These are phyloP conservation scores for Lactuca saligna DNA, from an alignment of 129 eudicot species.

Conservation along the genomic window DNA sequence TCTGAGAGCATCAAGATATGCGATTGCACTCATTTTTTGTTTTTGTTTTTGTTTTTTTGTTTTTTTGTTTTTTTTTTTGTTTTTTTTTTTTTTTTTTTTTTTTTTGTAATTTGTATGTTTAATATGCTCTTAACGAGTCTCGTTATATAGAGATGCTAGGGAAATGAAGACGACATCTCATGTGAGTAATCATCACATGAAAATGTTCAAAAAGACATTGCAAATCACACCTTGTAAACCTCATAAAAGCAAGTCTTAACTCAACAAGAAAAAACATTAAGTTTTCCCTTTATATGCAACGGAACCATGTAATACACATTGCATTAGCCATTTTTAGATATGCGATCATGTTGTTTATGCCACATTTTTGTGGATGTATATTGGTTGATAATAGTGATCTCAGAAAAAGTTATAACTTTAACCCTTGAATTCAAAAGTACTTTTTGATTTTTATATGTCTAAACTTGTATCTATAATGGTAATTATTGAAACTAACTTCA, in stretches of 20 bases:
- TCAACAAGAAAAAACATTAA: background rate
- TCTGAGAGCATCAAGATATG: background rate
- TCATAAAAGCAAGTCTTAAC: background rate
- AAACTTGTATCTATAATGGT: background rate
- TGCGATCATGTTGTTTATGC: background rate
- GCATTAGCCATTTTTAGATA: too few relatives aligned
- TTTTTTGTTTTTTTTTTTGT: too few relatives aligned
- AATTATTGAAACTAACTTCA: background rate
- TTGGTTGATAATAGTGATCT: too few relatives aligned
- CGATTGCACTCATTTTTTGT: background rate
- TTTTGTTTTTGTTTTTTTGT: too few relatives aligned
- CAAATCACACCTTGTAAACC: background rate
- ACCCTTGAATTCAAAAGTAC: too few relatives aligned
- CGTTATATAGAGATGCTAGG: slow-evolving; percentile 7
- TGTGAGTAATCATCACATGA: background rate
- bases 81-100: too few relatives aligned
- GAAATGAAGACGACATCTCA: background rate
- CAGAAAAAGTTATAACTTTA: too few relatives aligned
- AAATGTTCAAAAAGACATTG: background rate
- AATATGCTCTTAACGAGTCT: background rate
- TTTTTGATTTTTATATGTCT: background rate
- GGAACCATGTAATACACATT: background rate
- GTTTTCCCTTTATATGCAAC: background rate
- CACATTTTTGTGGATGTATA: too few relatives aligned
- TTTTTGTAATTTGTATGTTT: background rate